A percentile compares a stretch with the other conserved stretches of the same genome.
Conservation (phyloP, 345 rosid species). For the Salix caprea region DNA sequence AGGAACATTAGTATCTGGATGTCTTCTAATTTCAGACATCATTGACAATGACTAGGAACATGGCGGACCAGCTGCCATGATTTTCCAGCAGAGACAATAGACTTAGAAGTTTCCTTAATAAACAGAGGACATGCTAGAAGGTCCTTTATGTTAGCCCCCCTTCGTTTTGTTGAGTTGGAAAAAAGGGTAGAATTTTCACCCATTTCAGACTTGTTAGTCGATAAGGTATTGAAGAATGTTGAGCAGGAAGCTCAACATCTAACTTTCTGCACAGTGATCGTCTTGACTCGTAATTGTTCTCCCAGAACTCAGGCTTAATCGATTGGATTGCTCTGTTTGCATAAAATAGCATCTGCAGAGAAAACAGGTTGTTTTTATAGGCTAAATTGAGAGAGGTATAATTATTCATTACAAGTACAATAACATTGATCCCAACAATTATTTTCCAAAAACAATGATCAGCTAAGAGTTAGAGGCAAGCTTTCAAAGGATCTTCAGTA, state of each 20-base stretch:
- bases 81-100: constrained; percentile 94
- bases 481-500: not conserved
- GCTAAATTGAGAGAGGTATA: not conserved
- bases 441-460: not conserved
- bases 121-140: constrained; percentile 62
- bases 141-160: constrained; percentile 39
- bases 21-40: constrained; percentile 31
- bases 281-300: constrained; percentile 72
- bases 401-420: not conserved
- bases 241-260: constrained; percentile 25
- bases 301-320: constrained; percentile 87
- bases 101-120: constrained; percentile 64
- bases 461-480: not conserved
- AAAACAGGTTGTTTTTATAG: constrained; percentile 1
- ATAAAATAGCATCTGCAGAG: constrained; percentile 70
- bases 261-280: constrained; percentile 34
- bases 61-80: constrained; percentile 84
- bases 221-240: constrained; percentile 20
- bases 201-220: constrained; percentile 41
- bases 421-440: not conserved
- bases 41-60: constrained; percentile 41
- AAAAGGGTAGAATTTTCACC: constrained; percentile 38
- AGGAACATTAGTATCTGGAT: constrained; percentile 26
- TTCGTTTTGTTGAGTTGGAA: constrained; percentile 32
- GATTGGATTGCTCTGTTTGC: constrained; percentile 58